Percentiles rank a stretch among this genome's conserved stretches.
These are phyloP conservation scores for Mortierella alpina DNA, from an alignment of 192 early-diverging fungal species.

Conservation along the genomic window DNA sequence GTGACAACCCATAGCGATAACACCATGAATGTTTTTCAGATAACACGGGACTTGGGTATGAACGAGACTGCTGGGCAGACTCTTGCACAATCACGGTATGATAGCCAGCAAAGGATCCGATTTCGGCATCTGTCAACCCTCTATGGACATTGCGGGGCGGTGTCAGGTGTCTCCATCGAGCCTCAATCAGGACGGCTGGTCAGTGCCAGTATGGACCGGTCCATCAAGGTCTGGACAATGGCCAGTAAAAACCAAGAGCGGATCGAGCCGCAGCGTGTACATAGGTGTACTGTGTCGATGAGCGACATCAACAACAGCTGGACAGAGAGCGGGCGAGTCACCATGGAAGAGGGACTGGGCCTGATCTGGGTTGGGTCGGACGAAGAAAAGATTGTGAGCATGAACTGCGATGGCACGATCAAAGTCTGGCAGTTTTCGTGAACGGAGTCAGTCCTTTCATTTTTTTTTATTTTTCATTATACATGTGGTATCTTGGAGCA, in stretches of 20 bases:
- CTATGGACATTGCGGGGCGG: constrained; percentile 48
- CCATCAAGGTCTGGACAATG: constrained; percentile 46
- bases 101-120: background rate
- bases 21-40: constrained; percentile 50
- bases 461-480: background rate
- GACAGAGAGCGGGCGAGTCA: constrained; percentile 36
- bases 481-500: background rate
- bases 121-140: constrained; percentile 41
- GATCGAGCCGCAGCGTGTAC: constrained; percentile 11
- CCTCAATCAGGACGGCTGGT: constrained; percentile 32
- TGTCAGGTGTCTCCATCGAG: constrained; percentile 46
- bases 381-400: constrained; percentile 51
- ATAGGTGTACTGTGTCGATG: constrained; percentile 38
- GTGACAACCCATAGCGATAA: constrained; percentile 47
- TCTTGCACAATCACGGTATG: background rate
- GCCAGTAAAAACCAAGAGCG: background rate
- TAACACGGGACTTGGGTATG: constrained; percentile 3
- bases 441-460: background rate
- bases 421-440: constrained; percentile 51
- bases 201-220: constrained; percentile 50
- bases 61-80: background rate
- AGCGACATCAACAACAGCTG: constrained; percentile 49
- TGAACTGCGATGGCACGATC: constrained; percentile 46
- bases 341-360: constrained; percentile 38
- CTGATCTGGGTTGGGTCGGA: constrained; percentile 40